These are phyloP conservation scores for Hylodesmum podocarpum DNA, from an alignment of 306 rosid species.

Conservation along the genomic window DNA sequence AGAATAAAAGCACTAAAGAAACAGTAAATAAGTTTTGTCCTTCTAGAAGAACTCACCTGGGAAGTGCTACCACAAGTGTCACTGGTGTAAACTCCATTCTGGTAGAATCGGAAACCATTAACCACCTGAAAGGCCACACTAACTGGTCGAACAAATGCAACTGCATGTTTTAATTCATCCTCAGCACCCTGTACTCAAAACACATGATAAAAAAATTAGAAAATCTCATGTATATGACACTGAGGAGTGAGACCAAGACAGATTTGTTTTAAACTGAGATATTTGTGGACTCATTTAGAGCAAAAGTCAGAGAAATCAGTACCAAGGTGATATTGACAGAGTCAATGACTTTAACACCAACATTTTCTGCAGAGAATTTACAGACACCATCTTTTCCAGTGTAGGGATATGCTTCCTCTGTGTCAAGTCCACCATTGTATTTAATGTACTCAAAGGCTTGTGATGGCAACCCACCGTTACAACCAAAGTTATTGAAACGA, in stretches of 20 bases:
- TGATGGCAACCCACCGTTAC: constrained; percentile 81
- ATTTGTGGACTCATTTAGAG: neutral
- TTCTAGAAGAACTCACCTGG: constrained; percentile 40
- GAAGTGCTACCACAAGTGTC: constrained; percentile 59
- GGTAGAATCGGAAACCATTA: constrained; percentile 51
- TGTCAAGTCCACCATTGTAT: constrained; percentile 77
- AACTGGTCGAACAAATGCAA: constrained; percentile 76
- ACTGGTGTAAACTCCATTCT: constrained; percentile 70
- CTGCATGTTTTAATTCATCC: constrained; percentile 77
- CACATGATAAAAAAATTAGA: neutral
- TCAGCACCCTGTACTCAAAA: constrained; percentile 65
- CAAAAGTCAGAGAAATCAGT: neutral
- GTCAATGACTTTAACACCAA: constrained; percentile 51
- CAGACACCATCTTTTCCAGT: constrained; percentile 45
- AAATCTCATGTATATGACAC: neutral
- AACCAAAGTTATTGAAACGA: constrained; percentile 76
- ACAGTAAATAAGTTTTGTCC: no score
- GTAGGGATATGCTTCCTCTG: constrained; percentile 80
- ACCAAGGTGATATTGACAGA: constrained; percentile 80
- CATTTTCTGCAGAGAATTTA: constrained; percentile 59
- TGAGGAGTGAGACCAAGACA: neutral
- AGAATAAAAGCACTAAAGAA: no score
- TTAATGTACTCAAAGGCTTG: constrained; percentile 87
- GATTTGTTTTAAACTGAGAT: no score
- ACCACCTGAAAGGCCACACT: constrained; percentile 76